phyloP scores from a whole-genome alignment of 129 eudicot genomes.

The Tanacetum coccineum region DNA sequence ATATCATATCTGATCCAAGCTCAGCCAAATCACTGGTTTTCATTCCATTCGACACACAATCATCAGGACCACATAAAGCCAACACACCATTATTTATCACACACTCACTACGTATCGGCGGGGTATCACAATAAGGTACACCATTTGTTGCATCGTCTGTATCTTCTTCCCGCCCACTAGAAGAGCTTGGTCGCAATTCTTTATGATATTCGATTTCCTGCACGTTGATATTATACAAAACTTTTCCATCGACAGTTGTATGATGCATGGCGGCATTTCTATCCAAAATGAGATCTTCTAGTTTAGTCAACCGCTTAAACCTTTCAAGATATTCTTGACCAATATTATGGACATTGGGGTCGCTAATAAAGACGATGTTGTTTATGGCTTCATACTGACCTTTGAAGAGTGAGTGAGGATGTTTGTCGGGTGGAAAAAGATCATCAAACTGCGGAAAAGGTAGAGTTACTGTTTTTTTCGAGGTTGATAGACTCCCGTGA shows the following conservation, averaged over 20 bases:
- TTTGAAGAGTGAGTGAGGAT: constrained; percentile 42
- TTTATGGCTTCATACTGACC: constrained; percentile 39
- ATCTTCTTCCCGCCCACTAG: constrained; percentile 20
- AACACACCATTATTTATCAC: constrained; percentile 26
- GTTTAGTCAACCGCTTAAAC: constrained; percentile 62
- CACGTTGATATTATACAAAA: constrained; percentile 31
- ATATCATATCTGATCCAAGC: constrained; percentile 52
- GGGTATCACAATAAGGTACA: constrained; percentile 22
- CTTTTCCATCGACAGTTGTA: constrained; percentile 32
- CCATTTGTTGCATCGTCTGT: constrained; percentile 13
- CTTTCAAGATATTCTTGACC: constrained; percentile 48
- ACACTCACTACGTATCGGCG: constrained; percentile 21
- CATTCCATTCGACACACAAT: constrained; percentile 25
- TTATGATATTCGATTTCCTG: constrained; percentile 33
- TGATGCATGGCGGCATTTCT: constrained; percentile 33
- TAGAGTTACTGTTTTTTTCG: constrained; percentile 13
- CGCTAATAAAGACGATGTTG: constrained; percentile 48
- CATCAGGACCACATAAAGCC: constrained; percentile 3
- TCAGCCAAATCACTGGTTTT: constrained; percentile 25
- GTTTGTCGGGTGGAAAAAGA: constrained; percentile 73
- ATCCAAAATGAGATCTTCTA: constrained; percentile 50
- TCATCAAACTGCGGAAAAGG: constrained; percentile 53
- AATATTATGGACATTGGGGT: constrained; percentile 51
- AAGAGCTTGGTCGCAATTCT: constrained; percentile 21
- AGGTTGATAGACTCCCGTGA: constrained; percentile 50